A percentile compares a stretch with the other conserved stretches of the same genome.
Conservation (phyloP, 2,329 filamentous ascomycete species). For the Ophidiomyces ophidiicola region DNA sequence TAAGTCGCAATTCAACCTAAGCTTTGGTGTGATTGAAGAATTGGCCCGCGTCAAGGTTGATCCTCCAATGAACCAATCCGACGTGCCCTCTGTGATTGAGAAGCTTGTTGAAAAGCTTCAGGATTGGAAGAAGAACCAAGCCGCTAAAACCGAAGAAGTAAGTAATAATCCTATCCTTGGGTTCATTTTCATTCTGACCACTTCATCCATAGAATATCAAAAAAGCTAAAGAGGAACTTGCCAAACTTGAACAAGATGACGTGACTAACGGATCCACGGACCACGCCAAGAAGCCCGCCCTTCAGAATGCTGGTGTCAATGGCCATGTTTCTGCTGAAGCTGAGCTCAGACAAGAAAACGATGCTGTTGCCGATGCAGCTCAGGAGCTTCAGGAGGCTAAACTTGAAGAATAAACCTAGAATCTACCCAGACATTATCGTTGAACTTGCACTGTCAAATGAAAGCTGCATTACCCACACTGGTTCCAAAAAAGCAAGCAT, state of each 20-base stretch:
- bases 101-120: conserved; percentile 87
- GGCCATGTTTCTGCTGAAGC: conserved; percentile 42
- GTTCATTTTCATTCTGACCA: conserved; percentile 15
- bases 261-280: conserved; percentile 37
- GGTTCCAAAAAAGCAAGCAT: neutral
- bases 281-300: conserved; percentile 44
- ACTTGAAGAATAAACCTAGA: conserved; percentile 37
- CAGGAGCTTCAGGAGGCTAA: conserved; percentile 50
- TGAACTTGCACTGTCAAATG: too few relatives aligned
- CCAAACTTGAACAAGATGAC: conserved; percentile 61
- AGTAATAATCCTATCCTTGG: conserved; percentile 29
- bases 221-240: conserved; percentile 92
- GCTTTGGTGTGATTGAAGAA: conserved; percentile 83
- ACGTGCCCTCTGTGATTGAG: conserved; percentile 67
- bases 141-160: conserved; percentile 79
- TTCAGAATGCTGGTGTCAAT: conserved; percentile 42
- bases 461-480: too few relatives aligned
- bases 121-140: conserved; percentile 84
- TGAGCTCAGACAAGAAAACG: conserved; percentile 45
- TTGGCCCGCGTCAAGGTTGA: conserved; percentile 73
- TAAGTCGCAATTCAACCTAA: conserved; percentile 65
- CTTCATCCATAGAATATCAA: conserved; percentile 65
- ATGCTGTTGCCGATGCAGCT: conserved; percentile 46
- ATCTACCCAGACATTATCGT: too few relatives aligned
- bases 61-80: conserved; percentile 72